Evolutionary conservation across 129 eudicot species (phyloP).

Genomic region (Rutidosis leptorrhynchoides): DNA sequence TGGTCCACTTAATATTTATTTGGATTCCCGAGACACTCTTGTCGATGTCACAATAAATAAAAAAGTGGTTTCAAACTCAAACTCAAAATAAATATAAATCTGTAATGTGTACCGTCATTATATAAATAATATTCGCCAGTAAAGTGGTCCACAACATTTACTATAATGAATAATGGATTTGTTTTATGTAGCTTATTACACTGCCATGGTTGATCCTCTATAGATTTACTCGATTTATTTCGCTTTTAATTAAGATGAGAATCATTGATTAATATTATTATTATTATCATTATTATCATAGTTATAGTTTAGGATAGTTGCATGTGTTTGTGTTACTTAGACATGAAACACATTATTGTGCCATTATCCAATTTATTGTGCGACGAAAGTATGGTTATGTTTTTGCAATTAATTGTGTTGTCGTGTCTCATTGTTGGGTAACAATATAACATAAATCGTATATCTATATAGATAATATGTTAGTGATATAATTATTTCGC

Average conservation of each 20-base stretch:
- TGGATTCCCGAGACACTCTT: neutral
- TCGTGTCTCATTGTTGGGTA: too few relatives aligned
- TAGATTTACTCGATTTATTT: neutral
- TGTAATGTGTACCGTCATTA: neutral
- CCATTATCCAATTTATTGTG: neutral
- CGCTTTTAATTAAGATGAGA: neutral
- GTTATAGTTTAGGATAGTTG: neutral
- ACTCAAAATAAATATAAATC: neutral
- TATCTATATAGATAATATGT: too few relatives aligned
- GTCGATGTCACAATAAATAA: neutral
- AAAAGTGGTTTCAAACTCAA: neutral
- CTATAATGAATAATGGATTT: neutral
- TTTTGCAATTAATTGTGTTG: too few relatives aligned
- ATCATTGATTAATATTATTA: neutral
- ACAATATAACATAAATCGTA: too few relatives aligned
- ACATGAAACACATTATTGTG: neutral
- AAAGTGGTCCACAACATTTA: constrained; percentile 4
- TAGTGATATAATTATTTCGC: too few relatives aligned
- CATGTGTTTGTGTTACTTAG: neutral
- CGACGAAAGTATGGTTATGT: too few relatives aligned
- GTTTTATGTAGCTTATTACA: neutral
- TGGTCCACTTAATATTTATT: neutral
- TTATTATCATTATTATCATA: neutral
- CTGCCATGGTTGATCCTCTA: neutral
- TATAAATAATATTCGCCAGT: neutral